A percentile compares a stretch with the other conserved stretches of the same genome.
Evolutionary conservation across 2,329 filamentous ascomycete genomes (phyloP).

Genomic region (Penicillium griseofulvum): DNA sequence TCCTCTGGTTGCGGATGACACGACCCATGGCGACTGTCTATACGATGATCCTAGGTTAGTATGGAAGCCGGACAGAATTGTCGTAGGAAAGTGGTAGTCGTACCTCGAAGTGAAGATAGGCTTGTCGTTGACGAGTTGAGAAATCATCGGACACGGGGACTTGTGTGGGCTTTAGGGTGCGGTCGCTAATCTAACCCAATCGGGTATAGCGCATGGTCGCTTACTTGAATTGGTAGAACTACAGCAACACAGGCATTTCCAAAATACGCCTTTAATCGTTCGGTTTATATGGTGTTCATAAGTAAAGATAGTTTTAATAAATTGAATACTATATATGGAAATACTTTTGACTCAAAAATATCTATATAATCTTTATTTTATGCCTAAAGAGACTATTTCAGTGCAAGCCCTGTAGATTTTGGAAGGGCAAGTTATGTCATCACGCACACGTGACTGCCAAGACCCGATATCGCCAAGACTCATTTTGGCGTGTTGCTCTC

Average conservation of each 20-base stretch:
- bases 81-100: conserved; percentile 35
- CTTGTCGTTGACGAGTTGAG: conserved; percentile 44
- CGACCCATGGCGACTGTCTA: conserved; percentile 58
- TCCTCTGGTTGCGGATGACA: conserved; percentile 75
- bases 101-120: conserved; percentile 46
- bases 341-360: too few relatives aligned
- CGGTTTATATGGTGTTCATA: not conserved
- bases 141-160: conserved; percentile 40
- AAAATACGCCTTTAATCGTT: not conserved
- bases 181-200: conserved; percentile 47
- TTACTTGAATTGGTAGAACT: conserved; percentile 9
- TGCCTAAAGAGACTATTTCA: not conserved
- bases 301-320: not conserved
- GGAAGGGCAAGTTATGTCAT: conserved; percentile 4
- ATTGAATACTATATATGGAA: not conserved
- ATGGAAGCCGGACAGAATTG: conserved; percentile 26
- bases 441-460: not conserved
- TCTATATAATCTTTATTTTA: not conserved
- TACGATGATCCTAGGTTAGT: conserved; percentile 36
- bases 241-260: not conserved
- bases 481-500: not conserved
- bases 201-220: conserved; percentile 30
- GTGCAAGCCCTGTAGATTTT: conserved; percentile 1
- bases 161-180: conserved; percentile 48
- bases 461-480: not conserved